Base-by-base conservation (phyloP, 2,329 filamentous ascomycete species). In the Curvularia sp. region DNA sequence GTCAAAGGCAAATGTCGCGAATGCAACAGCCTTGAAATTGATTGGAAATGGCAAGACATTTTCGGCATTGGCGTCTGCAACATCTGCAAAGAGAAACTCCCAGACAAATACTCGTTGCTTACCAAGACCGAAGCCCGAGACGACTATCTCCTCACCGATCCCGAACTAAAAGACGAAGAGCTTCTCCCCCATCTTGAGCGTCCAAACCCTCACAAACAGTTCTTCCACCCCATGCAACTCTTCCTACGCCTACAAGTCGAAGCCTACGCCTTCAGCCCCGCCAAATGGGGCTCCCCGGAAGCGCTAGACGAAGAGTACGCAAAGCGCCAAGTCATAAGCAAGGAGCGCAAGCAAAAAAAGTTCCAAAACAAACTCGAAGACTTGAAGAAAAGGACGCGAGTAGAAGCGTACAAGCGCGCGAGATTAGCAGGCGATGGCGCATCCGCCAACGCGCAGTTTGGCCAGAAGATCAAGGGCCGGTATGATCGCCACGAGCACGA, bases 221-320 rank as follows among this genome's bases (percentile, higher is more conserved):
- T 93, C 57, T 99, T 93, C 92, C 93, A 97, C 77, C 92, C 96
- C 81, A 99, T 99, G 95, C 97, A 97, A 89, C 85, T 99, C 2
- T 99, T 95, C 74, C 82, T 99, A 21, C 89, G 95, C 0, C 96
- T 87, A 60, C 95, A 99, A 74, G 91, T 99, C 2, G 95, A 99
- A 74, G 92, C 93, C 55, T 97, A 97, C 73, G 95, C 94, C 0
- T 89, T 98, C 69, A 87, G 81, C 0, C 78, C 84, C 1, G 87
- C 87, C 64, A 97, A 97, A 80, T 99, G 95, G 95, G 95, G 95
- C 0, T 92, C 89, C 0, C 79, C 91, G 0, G 93, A 95, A 72
- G 90, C 89, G 0, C 80, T 98, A 4, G 95, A 98, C 73, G 91
- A 86, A 5, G 94, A 98, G 78, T 98, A 95, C 69, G 91, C 90